Percentiles rank a stretch among this genome's conserved stretches.
These are phyloP conservation scores for Agaricus bisporus DNA, from an alignment of 768 basidiomycete species.

Conservation along the genomic window DNA sequence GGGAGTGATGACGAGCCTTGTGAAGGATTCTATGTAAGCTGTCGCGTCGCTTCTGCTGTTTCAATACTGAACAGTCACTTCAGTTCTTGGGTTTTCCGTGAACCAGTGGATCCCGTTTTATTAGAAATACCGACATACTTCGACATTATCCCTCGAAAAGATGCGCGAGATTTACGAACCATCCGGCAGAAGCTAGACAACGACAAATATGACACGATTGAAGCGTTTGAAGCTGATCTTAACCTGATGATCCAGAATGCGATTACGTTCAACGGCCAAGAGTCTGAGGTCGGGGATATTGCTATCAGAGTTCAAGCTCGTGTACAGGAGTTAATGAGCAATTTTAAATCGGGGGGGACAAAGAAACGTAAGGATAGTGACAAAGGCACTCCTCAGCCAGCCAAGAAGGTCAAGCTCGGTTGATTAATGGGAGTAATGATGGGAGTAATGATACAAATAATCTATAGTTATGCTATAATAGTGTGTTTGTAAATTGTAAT, in stretches of 20 bases:
- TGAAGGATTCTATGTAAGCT: conserved; percentile 61
- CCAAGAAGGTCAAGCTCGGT: conserved; percentile 61
- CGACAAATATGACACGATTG: conserved; percentile 76
- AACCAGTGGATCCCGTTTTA: conserved; percentile 83
- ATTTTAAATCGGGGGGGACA: conserved; percentile 38
- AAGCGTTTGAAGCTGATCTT: conserved; percentile 80
- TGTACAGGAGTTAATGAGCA: conserved; percentile 45
- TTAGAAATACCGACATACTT: conserved; percentile 86
- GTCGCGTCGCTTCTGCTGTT: conserved; percentile 11
- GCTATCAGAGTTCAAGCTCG: conserved; percentile 46
- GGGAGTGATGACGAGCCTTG: conserved; percentile 60
- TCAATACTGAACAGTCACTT: conserved; percentile 10
- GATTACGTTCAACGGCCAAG: conserved; percentile 78
- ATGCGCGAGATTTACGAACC: conserved; percentile 80
- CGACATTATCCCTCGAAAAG: conserved; percentile 76
- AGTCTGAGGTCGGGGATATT: conserved; percentile 71
- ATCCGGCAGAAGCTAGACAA: conserved; percentile 77
- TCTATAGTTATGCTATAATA: conserved; percentile 1
- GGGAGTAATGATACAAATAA: background rate
- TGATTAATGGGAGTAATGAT: conserved; percentile 29
- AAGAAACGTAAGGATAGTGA: conserved; percentile 80
- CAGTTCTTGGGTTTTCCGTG: conserved; percentile 74
- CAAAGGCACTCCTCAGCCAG: conserved; percentile 52
- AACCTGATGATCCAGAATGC: conserved; percentile 88
- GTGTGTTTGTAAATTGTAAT: background rate